Percentiles rank a stretch among this genome's conserved stretches.
Evolutionary conservation across 306 rosid species (phyloP).

Genomic region (Notholithocarpus densiflorus): DNA sequence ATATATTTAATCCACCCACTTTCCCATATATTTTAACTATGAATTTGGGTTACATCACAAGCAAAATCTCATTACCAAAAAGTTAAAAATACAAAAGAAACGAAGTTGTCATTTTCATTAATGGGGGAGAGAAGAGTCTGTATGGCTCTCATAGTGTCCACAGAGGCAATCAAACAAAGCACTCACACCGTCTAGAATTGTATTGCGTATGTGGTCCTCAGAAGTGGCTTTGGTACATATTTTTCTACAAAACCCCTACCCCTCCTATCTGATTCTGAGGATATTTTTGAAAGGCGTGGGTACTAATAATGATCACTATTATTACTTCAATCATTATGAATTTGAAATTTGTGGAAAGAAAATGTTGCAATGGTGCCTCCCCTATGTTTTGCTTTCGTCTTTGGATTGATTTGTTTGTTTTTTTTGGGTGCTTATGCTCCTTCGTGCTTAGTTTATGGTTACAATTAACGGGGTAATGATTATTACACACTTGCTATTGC

Average conservation of each 20-base stretch:
- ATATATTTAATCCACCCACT: background rate
- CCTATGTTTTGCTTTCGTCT: background rate
- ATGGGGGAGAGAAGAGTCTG: background rate
- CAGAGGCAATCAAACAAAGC: slow-evolving; percentile 1
- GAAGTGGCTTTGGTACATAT: background rate
- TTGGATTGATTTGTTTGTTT: background rate
- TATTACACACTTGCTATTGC: rapidly evolving
- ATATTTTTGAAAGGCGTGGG: background rate
- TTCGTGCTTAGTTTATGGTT: background rate
- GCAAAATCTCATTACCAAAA: background rate
- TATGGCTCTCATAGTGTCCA: background rate
- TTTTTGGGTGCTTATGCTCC: background rate
- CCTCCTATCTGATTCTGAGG: background rate
- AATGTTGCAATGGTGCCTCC: background rate
- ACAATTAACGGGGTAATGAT: too few relatives aligned
- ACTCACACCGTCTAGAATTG: background rate
- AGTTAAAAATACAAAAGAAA: background rate
- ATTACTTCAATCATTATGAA: background rate
- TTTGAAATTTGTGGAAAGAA: background rate
- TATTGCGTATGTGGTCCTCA: background rate
- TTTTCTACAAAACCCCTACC: background rate
- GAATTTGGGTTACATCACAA: background rate
- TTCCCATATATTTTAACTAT: background rate
- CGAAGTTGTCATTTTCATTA: background rate
- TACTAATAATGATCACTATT: background rate